Evolutionary conservation across 768 basidiomycete genomes (phyloP).

Genomic region (Macrolepiota dolichaula): DNA sequence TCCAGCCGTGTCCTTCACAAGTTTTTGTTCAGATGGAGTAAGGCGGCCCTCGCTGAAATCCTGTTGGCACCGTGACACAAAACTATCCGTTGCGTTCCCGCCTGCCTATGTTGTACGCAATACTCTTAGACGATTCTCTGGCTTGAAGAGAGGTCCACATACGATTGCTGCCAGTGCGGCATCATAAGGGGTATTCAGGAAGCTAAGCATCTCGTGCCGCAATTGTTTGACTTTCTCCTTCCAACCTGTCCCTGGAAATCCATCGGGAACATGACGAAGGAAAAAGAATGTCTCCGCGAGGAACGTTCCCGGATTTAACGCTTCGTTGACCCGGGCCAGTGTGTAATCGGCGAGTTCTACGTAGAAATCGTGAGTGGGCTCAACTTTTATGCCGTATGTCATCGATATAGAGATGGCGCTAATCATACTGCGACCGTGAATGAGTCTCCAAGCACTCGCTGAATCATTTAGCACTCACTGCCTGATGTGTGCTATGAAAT

Average conservation of each 20-base stretch:
- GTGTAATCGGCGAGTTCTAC: slow-evolving; percentile 6
- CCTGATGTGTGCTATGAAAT: slow-evolving; percentile 22
- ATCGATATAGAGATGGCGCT: slow-evolving; percentile 7
- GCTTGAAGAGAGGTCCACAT: background rate
- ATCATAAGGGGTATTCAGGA: slow-evolving; percentile 23
- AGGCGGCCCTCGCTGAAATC: slow-evolving; percentile 12
- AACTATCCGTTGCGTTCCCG: slow-evolving; percentile 14
- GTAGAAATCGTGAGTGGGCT: background rate
- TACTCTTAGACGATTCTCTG: background rate
- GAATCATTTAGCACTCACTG: slow-evolving; percentile 16
- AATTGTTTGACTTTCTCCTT: slow-evolving; percentile 26
- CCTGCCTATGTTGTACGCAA: slow-evolving; percentile 6
- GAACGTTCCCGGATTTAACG: slow-evolving; percentile 11
- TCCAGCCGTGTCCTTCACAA: slow-evolving; percentile 17
- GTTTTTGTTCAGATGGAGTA: slow-evolving; percentile 4
- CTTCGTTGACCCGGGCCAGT: background rate
- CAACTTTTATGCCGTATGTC: slow-evolving; percentile 10
- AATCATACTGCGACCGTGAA: slow-evolving; percentile 10
- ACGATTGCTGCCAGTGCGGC: slow-evolving; percentile 18
- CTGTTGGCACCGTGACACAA: slow-evolving; percentile 14
- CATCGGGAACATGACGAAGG: slow-evolving; percentile 42
- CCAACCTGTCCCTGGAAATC: slow-evolving; percentile 47
- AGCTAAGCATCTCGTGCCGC: slow-evolving; percentile 14
- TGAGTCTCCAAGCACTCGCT: background rate
- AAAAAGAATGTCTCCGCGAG: slow-evolving; percentile 16